Base-by-base conservation (phyloP, 192 early-diverging fungal genomes). In the Linnemannia zychae region DNA sequence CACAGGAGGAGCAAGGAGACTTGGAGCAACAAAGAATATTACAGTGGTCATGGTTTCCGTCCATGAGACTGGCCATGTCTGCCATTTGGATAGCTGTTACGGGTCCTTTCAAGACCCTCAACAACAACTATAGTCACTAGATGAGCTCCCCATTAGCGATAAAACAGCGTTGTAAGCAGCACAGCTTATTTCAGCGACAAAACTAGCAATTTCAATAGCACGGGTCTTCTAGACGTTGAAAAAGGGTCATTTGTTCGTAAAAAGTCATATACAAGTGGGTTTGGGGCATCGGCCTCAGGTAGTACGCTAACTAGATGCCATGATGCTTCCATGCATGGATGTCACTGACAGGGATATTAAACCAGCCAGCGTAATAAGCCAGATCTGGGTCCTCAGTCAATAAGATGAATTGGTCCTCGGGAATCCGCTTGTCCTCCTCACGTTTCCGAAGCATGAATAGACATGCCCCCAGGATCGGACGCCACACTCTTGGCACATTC, bases 371-470 rank as follows among this genome's bases (percentile, higher is more conserved):
- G 87, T 88, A 91, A 71, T 88, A 87, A 2, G 67, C 71, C 52
- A 91, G 73, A 33, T 90, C 75, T 28, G 82, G 78, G 71, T 92
- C 88, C 65, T 92, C 90, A 0, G 92, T 90, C 52, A 91, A 86
- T 31, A 92, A 66, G 12, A 90, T 66, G 13, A 92, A 74, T 33
- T 81, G 72, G 15, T 88, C 83, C 24, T 68, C 65, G 22, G 71
- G 75, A 7, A 63, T 77, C 40, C 49, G 74, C 38, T 52, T 66
- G 4, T 63, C 20, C 63, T 53, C 74, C 33, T 70, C 79, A 31
- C 77, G 82, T 36, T 69, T 87, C 52, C 71, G 80, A 63, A 53
- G 80, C 57, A 70, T 77, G 66, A 83, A 86, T 40, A 79, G 36
- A 47, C 87, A 80, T 24, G 89, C 90, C 13, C 87, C 88, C 9